Evolutionary conservation across 805 yeast genomes (phyloP).

Genomic region (Lachancea quebecensis): DNA sequence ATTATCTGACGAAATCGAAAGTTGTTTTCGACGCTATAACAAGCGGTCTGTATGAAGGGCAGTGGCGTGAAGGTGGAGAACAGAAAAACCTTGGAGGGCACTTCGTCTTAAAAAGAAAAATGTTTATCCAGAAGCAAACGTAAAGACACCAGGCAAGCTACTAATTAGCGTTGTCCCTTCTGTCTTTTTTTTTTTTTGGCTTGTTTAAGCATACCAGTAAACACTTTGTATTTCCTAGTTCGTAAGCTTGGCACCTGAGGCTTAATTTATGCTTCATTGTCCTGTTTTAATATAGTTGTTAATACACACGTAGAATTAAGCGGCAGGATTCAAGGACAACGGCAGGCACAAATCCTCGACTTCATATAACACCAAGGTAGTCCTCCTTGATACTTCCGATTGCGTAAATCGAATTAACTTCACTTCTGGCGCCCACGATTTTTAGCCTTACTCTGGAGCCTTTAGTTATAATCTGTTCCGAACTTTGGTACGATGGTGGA

Average conservation of each 20-base stretch:
- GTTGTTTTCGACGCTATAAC: conserved; percentile 33
- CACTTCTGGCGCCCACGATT: conserved; percentile 95
- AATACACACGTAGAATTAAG: conserved; percentile 5
- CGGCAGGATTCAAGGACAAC: neutral
- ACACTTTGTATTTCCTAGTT: neutral
- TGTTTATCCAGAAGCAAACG: conserved; percentile 1
- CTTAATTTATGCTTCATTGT: neutral
- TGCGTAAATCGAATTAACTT: conserved; percentile 94
- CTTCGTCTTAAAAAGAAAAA: conserved; percentile 14
- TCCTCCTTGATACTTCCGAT: conserved; percentile 98
- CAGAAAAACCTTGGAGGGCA: conserved; percentile 33
- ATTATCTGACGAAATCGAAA: conserved; percentile 33
- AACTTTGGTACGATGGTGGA: conserved; percentile 96
- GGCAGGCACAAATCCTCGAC: no score
- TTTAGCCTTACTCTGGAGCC: conserved; percentile 91
- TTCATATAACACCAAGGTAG: conserved; percentile 71
- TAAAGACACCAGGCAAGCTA: neutral
- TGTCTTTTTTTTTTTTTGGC: neutral
- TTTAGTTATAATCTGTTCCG: conserved; percentile 90
- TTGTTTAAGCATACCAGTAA: neutral
- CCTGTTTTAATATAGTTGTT: conserved; percentile 4
- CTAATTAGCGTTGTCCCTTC: neutral
- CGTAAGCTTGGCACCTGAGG: conserved; percentile 1
- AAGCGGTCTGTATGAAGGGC: conserved; percentile 31
- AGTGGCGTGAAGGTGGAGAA: conserved; percentile 32